Evolutionary conservation across 108 stramenopile species (phyloP).

Genomic region (Nitzschia inconspicua): DNA sequence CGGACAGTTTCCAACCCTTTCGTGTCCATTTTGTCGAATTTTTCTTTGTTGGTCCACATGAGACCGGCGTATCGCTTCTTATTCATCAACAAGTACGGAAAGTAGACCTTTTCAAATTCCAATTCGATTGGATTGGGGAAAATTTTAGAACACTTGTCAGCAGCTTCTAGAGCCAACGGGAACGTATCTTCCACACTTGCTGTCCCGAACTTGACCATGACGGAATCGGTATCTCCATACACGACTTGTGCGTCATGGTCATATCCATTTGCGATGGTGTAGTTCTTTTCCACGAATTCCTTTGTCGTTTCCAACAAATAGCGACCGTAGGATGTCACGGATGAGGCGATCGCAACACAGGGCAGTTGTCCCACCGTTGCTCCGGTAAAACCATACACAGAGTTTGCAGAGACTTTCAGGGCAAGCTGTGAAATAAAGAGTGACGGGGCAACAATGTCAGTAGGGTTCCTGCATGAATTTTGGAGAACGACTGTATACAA

Average conservation of each 20-base stretch:
- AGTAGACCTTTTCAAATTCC: constrained; percentile 99
- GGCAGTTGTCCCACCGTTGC: constrained; percentile 98
- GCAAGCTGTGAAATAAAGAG: constrained; percentile 56
- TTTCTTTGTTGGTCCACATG: constrained; percentile 94
- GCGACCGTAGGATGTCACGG: constrained; percentile 96
- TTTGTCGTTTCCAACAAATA: constrained; percentile 91
- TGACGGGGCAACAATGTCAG: neutral
- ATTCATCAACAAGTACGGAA: constrained; percentile 98
- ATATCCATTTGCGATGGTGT: constrained; percentile 95
- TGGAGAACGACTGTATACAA: neutral
- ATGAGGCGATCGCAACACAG: constrained; percentile 96
- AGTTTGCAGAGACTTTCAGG: constrained; percentile 98
- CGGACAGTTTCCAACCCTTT: constrained; percentile 99
- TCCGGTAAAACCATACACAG: constrained; percentile 99
- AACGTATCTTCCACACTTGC: constrained; percentile 91
- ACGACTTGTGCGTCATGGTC: constrained; percentile 93
- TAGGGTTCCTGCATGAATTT: neutral
- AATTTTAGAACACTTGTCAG: constrained; percentile 90
- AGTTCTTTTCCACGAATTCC: constrained; percentile 89
- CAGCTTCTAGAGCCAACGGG: constrained; percentile 93
- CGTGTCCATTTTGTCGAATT: constrained; percentile 98
- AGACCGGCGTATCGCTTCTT: constrained; percentile 99
- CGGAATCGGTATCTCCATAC: constrained; percentile 98
- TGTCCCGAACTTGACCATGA: constrained; percentile 99
- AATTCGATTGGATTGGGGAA: constrained; percentile 90